Conservation (phyloP, 2,329 filamentous ascomycete genomes). For the Penicillium italicum region DNA sequence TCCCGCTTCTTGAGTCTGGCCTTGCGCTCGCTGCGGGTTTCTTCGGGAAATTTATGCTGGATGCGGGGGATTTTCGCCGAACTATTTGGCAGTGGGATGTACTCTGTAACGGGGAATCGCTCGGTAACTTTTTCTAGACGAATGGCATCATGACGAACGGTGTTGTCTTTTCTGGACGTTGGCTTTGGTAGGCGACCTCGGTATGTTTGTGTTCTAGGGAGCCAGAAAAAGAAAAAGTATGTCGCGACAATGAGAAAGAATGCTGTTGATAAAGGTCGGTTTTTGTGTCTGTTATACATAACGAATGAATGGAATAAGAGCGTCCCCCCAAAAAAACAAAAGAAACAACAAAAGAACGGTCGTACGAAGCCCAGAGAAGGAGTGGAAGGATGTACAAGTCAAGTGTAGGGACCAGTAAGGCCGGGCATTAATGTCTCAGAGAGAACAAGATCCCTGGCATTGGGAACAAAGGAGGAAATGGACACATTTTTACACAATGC, state of each 20-base stretch:
- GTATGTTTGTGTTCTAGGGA: conserved; percentile 5
- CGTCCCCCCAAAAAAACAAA: not conserved
- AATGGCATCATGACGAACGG: conserved; percentile 14
- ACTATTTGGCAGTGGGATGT: conserved; percentile 70
- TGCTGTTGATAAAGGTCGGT: conserved; percentile 16
- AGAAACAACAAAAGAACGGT: not conserved
- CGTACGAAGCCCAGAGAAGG: not conserved
- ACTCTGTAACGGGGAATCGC: conserved; percentile 69
- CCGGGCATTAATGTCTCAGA: not conserved
- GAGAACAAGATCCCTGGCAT: not conserved
- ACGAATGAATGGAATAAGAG: not conserved
- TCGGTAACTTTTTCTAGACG: conserved; percentile 73
- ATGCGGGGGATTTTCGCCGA: conserved; percentile 70
- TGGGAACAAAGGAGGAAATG: not conserved
- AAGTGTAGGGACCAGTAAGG: not conserved
- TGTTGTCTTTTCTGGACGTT: conserved; percentile 7
- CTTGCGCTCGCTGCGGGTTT: conserved; percentile 57
- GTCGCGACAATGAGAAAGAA: conserved; percentile 15
- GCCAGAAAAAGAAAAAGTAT: conserved; percentile 22
- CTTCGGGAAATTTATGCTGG: conserved; percentile 66
- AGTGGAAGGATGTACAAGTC: not conserved
- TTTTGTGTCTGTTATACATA: conserved; percentile 26
- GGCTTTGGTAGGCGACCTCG: conserved; percentile 2
- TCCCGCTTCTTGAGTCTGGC: conserved; percentile 62
- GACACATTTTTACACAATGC: conserved; percentile 3